Evolutionary conservation across 1,139 yeast species (phyloP).

Genomic region (Groenewaldozyma sp.): DNA sequence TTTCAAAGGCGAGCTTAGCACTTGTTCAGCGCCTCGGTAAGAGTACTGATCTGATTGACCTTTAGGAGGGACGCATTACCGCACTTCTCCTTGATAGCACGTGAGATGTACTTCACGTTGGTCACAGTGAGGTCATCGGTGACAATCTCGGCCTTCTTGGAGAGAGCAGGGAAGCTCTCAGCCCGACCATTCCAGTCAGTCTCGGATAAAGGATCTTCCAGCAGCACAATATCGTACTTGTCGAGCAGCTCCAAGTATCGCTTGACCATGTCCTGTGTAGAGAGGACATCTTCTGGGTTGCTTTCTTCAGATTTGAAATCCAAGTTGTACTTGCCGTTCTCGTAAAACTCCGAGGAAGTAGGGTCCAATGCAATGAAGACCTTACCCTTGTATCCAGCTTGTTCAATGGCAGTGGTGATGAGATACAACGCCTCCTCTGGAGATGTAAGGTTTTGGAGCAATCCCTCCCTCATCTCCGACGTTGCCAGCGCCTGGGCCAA

Average conservation of each 20-base stretch:
- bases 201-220: constrained; percentile 98
- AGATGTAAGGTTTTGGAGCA: constrained; percentile 90
- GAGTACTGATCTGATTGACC: constrained; percentile 83
- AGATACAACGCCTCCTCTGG: constrained; percentile 92
- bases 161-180: constrained; percentile 64
- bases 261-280: constrained; percentile 77
- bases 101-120: constrained; percentile 86
- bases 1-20: constrained; percentile 72
- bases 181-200: constrained; percentile 98
- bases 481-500: constrained; percentile 96
- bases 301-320: constrained; percentile 95
- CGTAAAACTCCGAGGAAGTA: constrained; percentile 94
- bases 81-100: constrained; percentile 90
- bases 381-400: constrained; percentile 89
- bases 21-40: constrained; percentile 80
- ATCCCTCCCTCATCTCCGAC: constrained; percentile 99
- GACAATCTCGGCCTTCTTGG: constrained; percentile 68
- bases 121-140: constrained; percentile 98
- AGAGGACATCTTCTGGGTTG: constrained; percentile 78
- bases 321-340: constrained; percentile 91
- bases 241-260: constrained; percentile 67
- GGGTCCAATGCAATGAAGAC: constrained; percentile 87
- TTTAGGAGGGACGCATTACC: constrained; percentile 88
- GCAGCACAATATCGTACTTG: constrained; percentile 93
- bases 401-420: constrained; percentile 74